These are phyloP conservation scores for Citrus unshiu DNA, from an alignment of 345 rosid genomes.

Conservation along the genomic window DNA sequence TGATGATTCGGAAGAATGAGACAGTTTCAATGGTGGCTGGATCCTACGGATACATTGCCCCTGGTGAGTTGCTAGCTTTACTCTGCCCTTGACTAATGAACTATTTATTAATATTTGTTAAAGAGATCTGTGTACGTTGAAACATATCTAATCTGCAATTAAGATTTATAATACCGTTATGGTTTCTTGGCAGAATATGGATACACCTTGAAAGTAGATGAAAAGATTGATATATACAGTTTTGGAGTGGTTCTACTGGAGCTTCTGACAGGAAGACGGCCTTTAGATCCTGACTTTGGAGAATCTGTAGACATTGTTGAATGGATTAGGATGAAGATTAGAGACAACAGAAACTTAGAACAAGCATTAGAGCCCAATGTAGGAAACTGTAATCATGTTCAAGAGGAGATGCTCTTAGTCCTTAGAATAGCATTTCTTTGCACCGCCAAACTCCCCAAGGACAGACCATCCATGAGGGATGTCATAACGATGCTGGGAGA, in stretches of 20 bases:
- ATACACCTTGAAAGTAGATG: slow-evolving; percentile 88
- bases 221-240: slow-evolving; percentile 90
- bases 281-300: slow-evolving; percentile 67
- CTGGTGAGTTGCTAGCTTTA: slow-evolving; percentile 43
- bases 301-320: slow-evolving; percentile 65
- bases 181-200: slow-evolving; percentile 63
- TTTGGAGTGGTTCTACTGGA: slow-evolving; percentile 85
- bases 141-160: neutral
- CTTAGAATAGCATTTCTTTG: slow-evolving; percentile 81
- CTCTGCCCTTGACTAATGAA: neutral
- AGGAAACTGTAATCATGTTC: slow-evolving; percentile 82
- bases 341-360: slow-evolving; percentile 61
- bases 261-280: slow-evolving; percentile 67
- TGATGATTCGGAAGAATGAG: slow-evolving; percentile 84
- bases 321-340: slow-evolving; percentile 67
- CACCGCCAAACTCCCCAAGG: slow-evolving; percentile 82
- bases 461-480: slow-evolving; percentile 90
- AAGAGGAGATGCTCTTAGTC: slow-evolving; percentile 92
- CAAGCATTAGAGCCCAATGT: slow-evolving; percentile 60
- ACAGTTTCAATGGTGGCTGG: slow-evolving; percentile 95
- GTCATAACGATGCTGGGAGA: slow-evolving; percentile 89
- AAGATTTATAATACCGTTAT: neutral
- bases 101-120: neutral
- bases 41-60: slow-evolving; percentile 95
- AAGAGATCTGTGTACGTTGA: neutral